These are phyloP conservation scores for Bipolaris oryzae DNA, from an alignment of 2,329 filamentous ascomycete species.

Conservation along the genomic window DNA sequence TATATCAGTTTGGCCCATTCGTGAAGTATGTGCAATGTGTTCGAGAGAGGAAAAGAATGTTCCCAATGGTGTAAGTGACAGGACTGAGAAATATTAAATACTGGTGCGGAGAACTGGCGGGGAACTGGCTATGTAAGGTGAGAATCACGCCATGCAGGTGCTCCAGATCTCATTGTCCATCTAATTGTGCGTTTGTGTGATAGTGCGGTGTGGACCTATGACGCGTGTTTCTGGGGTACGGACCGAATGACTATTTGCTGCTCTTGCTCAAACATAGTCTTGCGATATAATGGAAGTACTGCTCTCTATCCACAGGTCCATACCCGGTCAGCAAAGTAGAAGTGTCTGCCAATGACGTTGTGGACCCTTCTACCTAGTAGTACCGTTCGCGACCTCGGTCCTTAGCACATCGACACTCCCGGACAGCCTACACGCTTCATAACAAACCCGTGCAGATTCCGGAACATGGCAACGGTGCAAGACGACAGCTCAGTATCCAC, in stretches of 20 bases:
- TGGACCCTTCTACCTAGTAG: neutral
- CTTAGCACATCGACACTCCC: neutral
- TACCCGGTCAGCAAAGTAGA: neutral
- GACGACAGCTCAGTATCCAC: constrained; percentile 20
- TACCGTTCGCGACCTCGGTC: constrained; percentile 9
- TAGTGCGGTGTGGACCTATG: neutral
- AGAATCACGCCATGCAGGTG: constrained; percentile 36
- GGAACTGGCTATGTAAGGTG: constrained; percentile 23
- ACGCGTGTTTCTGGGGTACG: neutral
- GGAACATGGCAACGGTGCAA: constrained; percentile 23
- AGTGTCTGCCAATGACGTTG: constrained; percentile 6
- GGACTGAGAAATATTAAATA: neutral
- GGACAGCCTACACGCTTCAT: neutral
- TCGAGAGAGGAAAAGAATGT: neutral
- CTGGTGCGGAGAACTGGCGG: neutral
- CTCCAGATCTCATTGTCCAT: constrained; percentile 4
- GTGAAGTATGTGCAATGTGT: neutral
- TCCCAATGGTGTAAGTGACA: neutral
- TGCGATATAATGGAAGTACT: neutral
- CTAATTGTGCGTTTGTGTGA: constrained; percentile 4
- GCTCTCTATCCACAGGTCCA: neutral
- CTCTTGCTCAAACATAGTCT: neutral
- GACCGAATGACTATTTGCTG: neutral
- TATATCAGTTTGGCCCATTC: neutral
- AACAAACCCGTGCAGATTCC: constrained; percentile 7